Evolutionary conservation across 2,329 filamentous ascomycete species (phyloP).

Genomic region (Penicillium sp.): DNA sequence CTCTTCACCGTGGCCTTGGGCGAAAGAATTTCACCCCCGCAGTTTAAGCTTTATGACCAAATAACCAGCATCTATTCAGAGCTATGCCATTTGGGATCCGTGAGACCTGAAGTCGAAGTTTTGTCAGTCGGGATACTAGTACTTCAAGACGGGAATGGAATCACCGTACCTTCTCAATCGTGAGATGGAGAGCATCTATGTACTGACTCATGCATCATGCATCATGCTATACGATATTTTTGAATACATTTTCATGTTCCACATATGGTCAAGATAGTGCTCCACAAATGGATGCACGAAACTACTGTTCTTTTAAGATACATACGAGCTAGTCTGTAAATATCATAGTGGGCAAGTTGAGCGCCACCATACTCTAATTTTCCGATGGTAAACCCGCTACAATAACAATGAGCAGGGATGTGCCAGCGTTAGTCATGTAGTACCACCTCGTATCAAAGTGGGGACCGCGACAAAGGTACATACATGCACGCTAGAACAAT

Average conservation of each 20-base stretch:
- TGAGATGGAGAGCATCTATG: neutral
- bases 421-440: too few species aligned
- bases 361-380: neutral
- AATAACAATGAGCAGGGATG: too few species aligned
- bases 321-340: neutral
- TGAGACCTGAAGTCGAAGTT: neutral
- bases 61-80: neutral
- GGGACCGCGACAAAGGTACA: neutral
- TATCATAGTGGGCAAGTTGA: neutral
- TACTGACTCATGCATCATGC: neutral
- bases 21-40: neutral
- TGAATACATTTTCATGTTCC: neutral
- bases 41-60: conserved; percentile 1
- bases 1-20: neutral
- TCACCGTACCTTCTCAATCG: neutral
- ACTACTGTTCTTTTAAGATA: neutral
- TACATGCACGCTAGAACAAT: neutral
- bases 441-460: neutral
- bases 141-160: neutral
- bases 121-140: neutral
- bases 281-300: neutral
- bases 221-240: neutral
- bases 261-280: neutral
- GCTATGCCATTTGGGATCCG: neutral
- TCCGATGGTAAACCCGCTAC: too few species aligned